Conservation (phyloP, 2,329 filamentous ascomycete genomes). For the Diatrype stigma region DNA sequence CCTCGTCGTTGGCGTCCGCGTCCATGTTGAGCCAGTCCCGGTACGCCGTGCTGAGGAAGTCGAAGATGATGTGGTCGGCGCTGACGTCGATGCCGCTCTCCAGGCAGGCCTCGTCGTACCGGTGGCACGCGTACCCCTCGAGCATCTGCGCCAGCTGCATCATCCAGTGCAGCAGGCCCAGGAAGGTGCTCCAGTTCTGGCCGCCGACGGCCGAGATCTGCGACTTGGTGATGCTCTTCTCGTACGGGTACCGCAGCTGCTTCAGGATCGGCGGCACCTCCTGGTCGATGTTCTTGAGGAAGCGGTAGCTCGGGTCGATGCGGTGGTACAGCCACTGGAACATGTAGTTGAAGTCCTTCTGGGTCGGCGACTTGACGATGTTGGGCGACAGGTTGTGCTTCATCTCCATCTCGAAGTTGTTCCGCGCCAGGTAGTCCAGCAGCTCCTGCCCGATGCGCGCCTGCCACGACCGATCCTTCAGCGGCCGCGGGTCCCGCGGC, state of each 20-base stretch:
- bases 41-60: constrained; percentile 86
- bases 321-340: constrained; percentile 97
- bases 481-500: constrained; percentile 78
- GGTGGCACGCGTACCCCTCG: constrained; percentile 71
- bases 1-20: constrained; percentile 82
- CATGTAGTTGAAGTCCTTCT: constrained; percentile 97
- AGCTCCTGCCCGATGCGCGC: constrained; percentile 82
- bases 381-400: constrained; percentile 91
- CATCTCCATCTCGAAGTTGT: constrained; percentile 98
- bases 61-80: constrained; percentile 89
- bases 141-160: constrained; percentile 97
- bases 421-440: constrained; percentile 83
- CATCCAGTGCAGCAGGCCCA: constrained; percentile 96
- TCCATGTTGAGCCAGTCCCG: constrained; percentile 91
- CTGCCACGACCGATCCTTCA: constrained; percentile 78
- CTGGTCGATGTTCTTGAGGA: constrained; percentile 90
- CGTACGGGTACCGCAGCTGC: constrained; percentile 90
- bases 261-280: constrained; percentile 92
- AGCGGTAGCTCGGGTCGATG: constrained; percentile 89
- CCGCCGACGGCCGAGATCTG: constrained; percentile 92
- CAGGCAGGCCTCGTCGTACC: constrained; percentile 85
- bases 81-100: constrained; percentile 84
- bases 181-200: constrained; percentile 93
- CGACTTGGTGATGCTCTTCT: constrained; percentile 93
- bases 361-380: constrained; percentile 86